phyloP scores from a whole-genome alignment of 306 rosid genomes.

The Clitoria ternatea region DNA sequence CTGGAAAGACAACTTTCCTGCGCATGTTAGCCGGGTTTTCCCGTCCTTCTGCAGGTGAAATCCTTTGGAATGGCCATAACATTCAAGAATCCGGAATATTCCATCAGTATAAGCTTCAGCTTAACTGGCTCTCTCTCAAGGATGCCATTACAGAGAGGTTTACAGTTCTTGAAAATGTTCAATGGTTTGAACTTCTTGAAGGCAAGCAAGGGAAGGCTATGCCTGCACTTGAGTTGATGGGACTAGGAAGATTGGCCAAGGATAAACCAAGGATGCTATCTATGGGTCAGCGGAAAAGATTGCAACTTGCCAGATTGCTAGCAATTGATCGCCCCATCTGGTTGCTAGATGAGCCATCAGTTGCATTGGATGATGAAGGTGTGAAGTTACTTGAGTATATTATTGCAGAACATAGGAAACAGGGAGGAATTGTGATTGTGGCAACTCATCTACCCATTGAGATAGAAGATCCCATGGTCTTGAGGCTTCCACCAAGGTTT shows the following conservation, averaged over 20 bases:
- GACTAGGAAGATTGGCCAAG: constrained; percentile 68
- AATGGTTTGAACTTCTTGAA: constrained; percentile 83
- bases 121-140: constrained; percentile 84
- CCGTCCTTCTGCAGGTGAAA: constrained; percentile 77
- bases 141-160: constrained; percentile 57
- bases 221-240: constrained; percentile 83
- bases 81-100: constrained; percentile 61
- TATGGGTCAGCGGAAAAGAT: constrained; percentile 82
- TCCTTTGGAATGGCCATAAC: constrained; percentile 89
- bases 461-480: constrained; percentile 70
- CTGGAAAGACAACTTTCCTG: constrained; percentile 84
- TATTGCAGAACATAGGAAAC: constrained; percentile 74
- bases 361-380: constrained; percentile 84
- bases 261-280: constrained; percentile 80
- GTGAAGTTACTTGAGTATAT: constrained; percentile 72
- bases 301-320: constrained; percentile 83
- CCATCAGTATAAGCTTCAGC: constrained; percentile 89
- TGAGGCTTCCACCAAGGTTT: constrained; percentile 86
- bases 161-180: constrained; percentile 58
- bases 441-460: constrained; percentile 63
- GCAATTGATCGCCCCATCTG: constrained; percentile 88
- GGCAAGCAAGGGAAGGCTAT: constrained; percentile 64
- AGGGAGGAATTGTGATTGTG: constrained; percentile 79
- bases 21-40: constrained; percentile 89
- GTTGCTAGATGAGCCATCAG: constrained; percentile 92